A percentile compares a stretch with the other conserved stretches of the same genome.
Evolutionary conservation across 2,329 filamentous ascomycete genomes (phyloP).

Genomic region (Fusarium cyanostomum): DNA sequence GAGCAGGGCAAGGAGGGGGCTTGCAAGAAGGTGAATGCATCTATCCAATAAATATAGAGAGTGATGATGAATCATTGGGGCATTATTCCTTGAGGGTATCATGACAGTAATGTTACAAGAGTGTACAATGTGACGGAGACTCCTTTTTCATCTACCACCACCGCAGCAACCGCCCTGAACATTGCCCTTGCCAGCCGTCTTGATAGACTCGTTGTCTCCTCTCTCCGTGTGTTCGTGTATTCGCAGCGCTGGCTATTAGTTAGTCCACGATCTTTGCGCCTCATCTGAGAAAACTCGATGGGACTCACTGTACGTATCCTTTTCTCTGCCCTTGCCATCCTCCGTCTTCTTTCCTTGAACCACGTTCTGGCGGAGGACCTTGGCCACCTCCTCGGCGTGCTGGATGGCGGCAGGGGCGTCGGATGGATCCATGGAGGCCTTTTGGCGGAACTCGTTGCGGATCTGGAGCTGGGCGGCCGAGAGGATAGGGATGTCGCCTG

Average conservation of each 20-base stretch:
- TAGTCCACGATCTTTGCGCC: not conserved
- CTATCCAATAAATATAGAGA: slow-evolving; percentile 24
- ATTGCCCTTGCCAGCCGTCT: slow-evolving; percentile 61
- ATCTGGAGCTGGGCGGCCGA: slow-evolving; percentile 77
- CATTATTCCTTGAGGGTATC: slow-evolving; percentile 46
- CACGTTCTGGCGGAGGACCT: slow-evolving; percentile 82
- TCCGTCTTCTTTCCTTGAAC: slow-evolving; percentile 77
- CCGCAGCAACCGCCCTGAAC: slow-evolving; percentile 43
- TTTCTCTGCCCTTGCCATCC: too few relatives aligned
- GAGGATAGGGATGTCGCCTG: slow-evolving; percentile 77
- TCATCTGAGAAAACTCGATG: not conserved
- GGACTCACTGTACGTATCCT: slow-evolving; percentile 65
- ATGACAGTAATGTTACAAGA: slow-evolving; percentile 46
- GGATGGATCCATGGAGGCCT: slow-evolving; percentile 65
- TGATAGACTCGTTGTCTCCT: slow-evolving; percentile 92
- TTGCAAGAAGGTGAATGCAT: slow-evolving; percentile 23
- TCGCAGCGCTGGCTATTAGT: slow-evolving; percentile 71
- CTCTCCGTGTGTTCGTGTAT: slow-evolving; percentile 93
- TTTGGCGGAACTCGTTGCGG: slow-evolving; percentile 76
- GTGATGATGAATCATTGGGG: slow-evolving; percentile 26
- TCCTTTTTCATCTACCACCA: slow-evolving; percentile 44
- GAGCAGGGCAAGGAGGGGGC: slow-evolving; percentile 16
- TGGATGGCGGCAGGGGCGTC: slow-evolving; percentile 72
- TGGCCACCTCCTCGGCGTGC: slow-evolving; percentile 84
- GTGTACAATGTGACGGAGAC: slow-evolving; percentile 37